Evolutionary conservation across 352 stramenopile genomes (phyloP).

Genomic region (Thalassiosira mediterranea): DNA sequence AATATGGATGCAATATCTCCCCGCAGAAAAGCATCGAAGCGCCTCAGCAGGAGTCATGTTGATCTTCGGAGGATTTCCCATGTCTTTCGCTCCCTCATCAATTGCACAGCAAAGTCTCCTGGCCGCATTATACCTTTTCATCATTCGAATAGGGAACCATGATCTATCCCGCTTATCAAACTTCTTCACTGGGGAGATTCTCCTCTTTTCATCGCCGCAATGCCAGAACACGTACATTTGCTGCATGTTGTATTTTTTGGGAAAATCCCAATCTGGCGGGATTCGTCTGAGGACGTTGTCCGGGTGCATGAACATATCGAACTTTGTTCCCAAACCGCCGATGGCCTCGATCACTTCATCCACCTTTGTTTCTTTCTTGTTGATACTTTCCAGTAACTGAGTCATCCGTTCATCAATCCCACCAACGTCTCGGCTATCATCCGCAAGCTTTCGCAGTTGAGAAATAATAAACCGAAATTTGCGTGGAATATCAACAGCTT

Average conservation of each 20-base stretch:
- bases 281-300: not conserved
- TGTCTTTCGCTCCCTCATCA: too few species aligned
- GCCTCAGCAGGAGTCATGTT: too few species aligned
- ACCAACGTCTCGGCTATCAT: not conserved
- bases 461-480: too few species aligned
- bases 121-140: too few species aligned
- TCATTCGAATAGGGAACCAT: too few species aligned
- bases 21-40: too few species aligned
- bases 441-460: too few species aligned
- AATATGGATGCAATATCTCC: too few species aligned
- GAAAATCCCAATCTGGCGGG: not conserved
- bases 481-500: too few species aligned
- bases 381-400: too few species aligned
- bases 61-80: too few species aligned
- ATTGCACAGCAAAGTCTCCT: too few species aligned
- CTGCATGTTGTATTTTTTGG: not conserved
- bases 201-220: not conserved
- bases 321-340: not conserved
- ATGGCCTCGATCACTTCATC: not conserved
- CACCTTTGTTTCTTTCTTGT: not conserved
- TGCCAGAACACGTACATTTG: not conserved
- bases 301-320: not conserved
- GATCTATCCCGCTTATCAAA: not conserved
- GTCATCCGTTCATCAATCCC: not conserved
- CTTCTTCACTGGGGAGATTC: not conserved